phyloP scores from a whole-genome alignment of 495 filamentous ascomycete species.

The Elasticomyces elasticus region DNA sequence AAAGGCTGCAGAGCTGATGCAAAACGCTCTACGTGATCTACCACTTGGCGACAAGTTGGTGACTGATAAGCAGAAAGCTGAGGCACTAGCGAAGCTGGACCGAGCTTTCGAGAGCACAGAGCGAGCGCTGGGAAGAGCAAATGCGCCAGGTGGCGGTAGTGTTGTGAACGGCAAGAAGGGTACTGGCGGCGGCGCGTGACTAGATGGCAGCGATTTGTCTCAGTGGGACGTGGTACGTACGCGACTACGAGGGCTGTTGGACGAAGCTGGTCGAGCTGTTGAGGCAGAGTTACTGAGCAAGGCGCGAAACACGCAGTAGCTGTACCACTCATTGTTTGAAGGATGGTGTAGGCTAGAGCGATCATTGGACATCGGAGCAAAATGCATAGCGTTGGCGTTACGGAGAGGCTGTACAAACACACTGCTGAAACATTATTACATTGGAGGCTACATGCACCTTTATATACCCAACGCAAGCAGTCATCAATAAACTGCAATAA shows the following conservation, averaged over 20 bases:
- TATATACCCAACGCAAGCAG: no score
- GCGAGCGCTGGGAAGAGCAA: constrained; percentile 1
- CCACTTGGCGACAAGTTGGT: constrained; percentile 21
- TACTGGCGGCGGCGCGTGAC: constrained; percentile 3
- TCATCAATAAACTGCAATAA: no score
- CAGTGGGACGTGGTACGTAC: constrained; percentile 2
- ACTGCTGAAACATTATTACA: no score
- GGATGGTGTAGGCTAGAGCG: no score
- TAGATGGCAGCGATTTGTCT: constrained; percentile 4
- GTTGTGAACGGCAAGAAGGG: background rate
- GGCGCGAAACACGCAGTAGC: no score
- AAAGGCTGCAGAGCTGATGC: constrained; percentile 26
- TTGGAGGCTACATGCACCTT: no score
- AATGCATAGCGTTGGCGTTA: no score
- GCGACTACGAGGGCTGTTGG: background rate
- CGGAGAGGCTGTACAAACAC: no score
- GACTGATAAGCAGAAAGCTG: constrained; percentile 26
- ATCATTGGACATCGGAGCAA: no score
- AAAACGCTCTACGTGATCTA: constrained; percentile 28
- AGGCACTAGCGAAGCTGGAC: constrained; percentile 29
- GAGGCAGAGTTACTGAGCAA: no score
- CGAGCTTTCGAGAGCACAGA: constrained; percentile 27
- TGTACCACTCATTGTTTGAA: no score
- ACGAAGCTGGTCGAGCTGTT: background rate
- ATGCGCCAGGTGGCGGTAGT: background rate